phyloP scores from a whole-genome alignment of 257 asterid genomes.

The Thymus mandschuricus region DNA sequence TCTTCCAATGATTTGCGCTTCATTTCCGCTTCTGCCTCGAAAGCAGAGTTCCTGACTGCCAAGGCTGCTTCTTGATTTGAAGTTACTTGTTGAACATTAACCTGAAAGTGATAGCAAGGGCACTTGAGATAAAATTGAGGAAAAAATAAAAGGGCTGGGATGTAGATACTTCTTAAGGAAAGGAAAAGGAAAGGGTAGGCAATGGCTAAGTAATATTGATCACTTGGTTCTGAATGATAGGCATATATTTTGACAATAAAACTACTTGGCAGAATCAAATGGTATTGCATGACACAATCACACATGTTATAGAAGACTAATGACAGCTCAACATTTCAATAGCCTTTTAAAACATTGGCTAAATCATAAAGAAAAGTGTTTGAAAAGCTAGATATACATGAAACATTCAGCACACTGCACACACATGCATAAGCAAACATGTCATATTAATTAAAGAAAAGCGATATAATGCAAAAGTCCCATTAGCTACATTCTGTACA shows the following conservation, averaged over 20 bases:
- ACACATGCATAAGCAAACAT: slow-evolving; percentile 16
- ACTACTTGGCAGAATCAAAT: slow-evolving; percentile 4
- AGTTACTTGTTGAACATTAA: slow-evolving; percentile 49
- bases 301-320: not conserved
- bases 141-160: slow-evolving; percentile 26
- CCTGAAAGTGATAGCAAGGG: slow-evolving; percentile 54
- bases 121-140: slow-evolving; percentile 8
- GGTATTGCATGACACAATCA: not conserved
- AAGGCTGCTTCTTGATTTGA: slow-evolving; percentile 63
- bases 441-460: not conserved
- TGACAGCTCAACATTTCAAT: slow-evolving; percentile 10
- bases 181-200: not conserved
- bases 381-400: slow-evolving; percentile 2
- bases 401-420: slow-evolving; percentile 10
- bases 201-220: not conserved
- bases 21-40: slow-evolving; percentile 69
- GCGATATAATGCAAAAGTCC: not conserved
- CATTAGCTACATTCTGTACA: not conserved
- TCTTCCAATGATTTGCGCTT: slow-evolving; percentile 72
- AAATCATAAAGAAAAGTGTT: not conserved
- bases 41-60: slow-evolving; percentile 51
- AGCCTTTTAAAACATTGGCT: not conserved
- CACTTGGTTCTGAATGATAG: not conserved
- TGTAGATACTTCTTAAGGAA: not conserved
- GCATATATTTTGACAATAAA: not conserved